Conservation (phyloP, 768 basidiomycete species). For the Pseudohyphozyma bogoriensis region DNA sequence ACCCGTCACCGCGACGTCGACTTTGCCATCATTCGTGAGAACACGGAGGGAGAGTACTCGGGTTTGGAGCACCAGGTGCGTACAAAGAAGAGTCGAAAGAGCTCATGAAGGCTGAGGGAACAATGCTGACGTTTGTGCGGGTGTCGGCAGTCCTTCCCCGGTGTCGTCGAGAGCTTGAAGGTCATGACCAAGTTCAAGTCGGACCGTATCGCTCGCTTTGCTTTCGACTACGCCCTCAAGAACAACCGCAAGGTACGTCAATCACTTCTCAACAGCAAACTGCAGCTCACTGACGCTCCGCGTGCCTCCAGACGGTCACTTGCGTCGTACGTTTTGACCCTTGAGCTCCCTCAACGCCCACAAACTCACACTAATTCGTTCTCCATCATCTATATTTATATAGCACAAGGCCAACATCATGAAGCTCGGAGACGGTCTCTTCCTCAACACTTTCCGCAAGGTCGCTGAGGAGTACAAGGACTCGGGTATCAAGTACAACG, state of each 20-base stretch:
- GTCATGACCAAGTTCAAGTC: conserved; percentile 98
- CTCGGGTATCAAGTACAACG: conserved; percentile 87
- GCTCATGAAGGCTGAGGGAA: background rate
- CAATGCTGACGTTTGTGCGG: background rate
- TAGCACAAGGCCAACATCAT: conserved; percentile 40
- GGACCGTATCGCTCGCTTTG: conserved; percentile 94
- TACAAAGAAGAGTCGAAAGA: background rate
- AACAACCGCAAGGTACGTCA: no score
- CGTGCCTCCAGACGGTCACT: no score
- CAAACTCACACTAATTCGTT: conserved; percentile 80
- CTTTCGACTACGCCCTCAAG: conserved; percentile 91
- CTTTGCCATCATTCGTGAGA: conserved; percentile 96
- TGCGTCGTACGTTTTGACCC: no score
- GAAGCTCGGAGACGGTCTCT: conserved; percentile 99
- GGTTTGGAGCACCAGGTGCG: conserved; percentile 96
- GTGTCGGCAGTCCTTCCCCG: conserved; percentile 66
- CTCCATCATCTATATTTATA: background rate
- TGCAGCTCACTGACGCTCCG: no score
- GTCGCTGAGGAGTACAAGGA: conserved; percentile 92
- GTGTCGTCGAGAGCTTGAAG: conserved; percentile 99
- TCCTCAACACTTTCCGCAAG: conserved; percentile 90
- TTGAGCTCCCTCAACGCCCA: conserved; percentile 98
- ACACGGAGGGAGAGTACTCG: conserved; percentile 99
- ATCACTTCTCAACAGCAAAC: no score
- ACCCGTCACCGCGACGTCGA: conserved; percentile 98